These are phyloP conservation scores for Neofusicoccum umdonicola DNA, from an alignment of 2,329 filamentous ascomycete genomes.

Conservation along the genomic window DNA sequence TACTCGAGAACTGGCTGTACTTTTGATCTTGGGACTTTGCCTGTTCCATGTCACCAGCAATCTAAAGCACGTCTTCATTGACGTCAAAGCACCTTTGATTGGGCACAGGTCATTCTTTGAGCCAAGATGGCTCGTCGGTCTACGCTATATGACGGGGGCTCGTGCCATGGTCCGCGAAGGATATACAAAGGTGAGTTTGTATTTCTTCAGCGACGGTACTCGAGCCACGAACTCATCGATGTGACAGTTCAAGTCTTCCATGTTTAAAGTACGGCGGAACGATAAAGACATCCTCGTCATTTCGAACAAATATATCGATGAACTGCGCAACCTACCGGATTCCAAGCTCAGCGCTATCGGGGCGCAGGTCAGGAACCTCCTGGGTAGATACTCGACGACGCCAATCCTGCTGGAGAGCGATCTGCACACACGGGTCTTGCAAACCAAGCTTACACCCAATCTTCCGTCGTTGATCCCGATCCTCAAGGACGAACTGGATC, in stretches of 20 bases:
- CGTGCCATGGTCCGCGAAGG: neutral
- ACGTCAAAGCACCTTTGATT: too few species aligned
- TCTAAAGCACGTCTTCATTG: too few species aligned
- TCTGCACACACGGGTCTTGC: too few species aligned
- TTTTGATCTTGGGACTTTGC: too few species aligned
- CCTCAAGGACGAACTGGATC: too few species aligned
- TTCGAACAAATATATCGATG: constrained; percentile 17
- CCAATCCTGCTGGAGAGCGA: neutral
- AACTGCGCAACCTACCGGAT: constrained; percentile 15
- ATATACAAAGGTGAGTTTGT: neutral
- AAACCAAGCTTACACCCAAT: too few species aligned
- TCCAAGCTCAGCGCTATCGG: constrained; percentile 12
- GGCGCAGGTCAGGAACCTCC: constrained; percentile 7
- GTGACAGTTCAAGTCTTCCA: constrained; percentile 10
- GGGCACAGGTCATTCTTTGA: neutral
- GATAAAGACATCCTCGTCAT: constrained; percentile 15
- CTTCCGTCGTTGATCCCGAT: too few species aligned
- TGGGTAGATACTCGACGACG: neutral
- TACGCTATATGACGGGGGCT: neutral
- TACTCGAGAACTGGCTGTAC: too few species aligned
- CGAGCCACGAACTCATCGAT: neutral
- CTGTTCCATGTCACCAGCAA: too few species aligned
- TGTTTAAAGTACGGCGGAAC: constrained; percentile 8
- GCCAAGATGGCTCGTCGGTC: neutral
- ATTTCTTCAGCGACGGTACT: too few species aligned